A percentile compares a stretch with the other conserved stretches of the same genome.
Evolutionary conservation across 2,329 filamentous ascomycete genomes (phyloP).

Genomic region (Diaporthe citriasiana): DNA sequence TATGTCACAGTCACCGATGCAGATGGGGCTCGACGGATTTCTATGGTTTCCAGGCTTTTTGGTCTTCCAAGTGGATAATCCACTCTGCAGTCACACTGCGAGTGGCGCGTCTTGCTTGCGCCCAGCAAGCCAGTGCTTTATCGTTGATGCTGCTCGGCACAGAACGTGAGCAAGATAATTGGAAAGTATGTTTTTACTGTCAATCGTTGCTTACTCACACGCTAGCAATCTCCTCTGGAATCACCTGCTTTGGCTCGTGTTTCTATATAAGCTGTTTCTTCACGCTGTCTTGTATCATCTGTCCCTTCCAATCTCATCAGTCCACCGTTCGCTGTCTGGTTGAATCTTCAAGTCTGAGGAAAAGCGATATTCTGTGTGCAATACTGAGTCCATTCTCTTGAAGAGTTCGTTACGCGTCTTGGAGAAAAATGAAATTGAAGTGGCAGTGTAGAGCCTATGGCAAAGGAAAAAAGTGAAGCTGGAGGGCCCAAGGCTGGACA

Average conservation of each 20-base stretch:
- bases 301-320: background rate
- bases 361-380: too few relatives aligned
- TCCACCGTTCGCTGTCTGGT: background rate
- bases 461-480: too few relatives aligned
- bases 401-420: background rate
- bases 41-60: background rate
- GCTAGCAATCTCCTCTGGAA: background rate
- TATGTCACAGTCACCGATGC: background rate
- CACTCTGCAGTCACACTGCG: background rate
- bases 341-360: background rate
- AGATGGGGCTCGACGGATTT: background rate
- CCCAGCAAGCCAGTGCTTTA: background rate
- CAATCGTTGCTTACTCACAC: background rate
- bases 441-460: background rate
- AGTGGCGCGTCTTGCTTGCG: background rate
- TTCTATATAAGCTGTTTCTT: background rate
- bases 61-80: background rate
- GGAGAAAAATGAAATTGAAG: background rate
- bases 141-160: background rate
- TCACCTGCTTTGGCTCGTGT: background rate
- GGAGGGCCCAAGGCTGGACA: background rate
- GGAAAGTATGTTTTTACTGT: background rate
- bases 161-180: background rate
- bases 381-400: background rate
- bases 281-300: background rate